Base-by-base conservation (phyloP, 805 yeast genomes). In the Allodekkera sacchari region DNA sequence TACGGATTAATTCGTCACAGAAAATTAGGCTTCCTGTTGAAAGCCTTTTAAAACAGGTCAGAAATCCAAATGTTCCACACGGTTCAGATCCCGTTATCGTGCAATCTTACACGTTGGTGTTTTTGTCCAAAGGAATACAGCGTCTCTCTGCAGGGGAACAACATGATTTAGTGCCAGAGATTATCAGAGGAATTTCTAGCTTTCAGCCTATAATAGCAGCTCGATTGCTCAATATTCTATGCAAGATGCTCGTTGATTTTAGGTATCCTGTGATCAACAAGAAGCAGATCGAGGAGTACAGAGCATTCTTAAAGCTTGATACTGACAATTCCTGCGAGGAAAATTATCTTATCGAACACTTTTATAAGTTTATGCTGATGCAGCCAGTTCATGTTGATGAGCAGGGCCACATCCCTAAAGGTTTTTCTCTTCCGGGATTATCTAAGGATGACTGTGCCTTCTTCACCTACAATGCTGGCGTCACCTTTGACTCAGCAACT, bases 381-480 rank as follows among this genome's bases (percentile, higher is more conserved):
- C 58, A 58, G 27, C 77, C 87, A 1, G 34, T 52, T 25, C 50
- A 64, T 31, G 38, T 54, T 33, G 33, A 50, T 36, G 55, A 51
- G 25, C 52, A 59, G n/a, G 59, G 61, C 15, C 36, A 45, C 4
- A 61, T 66, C 10, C 71, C 74, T 24, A 56, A 57, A 37, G 64
- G 65, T 7, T 57, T 63, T 36, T 50, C 63, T 3, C 65, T 74
- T 35, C 85, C 89, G 0, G 95, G 95, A 0, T 55, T 87, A 31
- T 61, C 77, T 10, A 51, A 63, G 0, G 48, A 49, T 0, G 85
- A 80, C 25, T 66, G 71, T 13, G 50, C 70, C 1, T 83, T 78
- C 43, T 72, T 84, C 43, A 78, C 84, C 0, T 66, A 64, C 33
- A 71, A 71, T 39, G 84, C 89, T 3, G 89, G 88, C 18, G 70